Evolutionary conservation across 1,139 yeast genomes (phyloP).

Genomic region (Nakaseomyces glabratus): DNA sequence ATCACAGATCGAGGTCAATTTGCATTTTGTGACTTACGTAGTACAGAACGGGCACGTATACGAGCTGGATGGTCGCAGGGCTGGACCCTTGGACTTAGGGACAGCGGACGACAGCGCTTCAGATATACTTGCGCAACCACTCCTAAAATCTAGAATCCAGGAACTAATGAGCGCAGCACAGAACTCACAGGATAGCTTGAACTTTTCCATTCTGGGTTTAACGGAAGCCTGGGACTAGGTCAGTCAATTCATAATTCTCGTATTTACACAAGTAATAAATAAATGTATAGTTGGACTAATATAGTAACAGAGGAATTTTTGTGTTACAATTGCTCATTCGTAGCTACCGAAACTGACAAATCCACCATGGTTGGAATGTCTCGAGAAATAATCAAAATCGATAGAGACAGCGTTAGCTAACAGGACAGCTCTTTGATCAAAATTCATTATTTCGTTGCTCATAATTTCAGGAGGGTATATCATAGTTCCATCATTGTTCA

Average conservation of each 20-base stretch:
- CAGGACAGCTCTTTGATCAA: slow-evolving; percentile 79
- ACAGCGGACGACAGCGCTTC: slow-evolving; percentile 25
- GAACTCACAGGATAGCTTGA: slow-evolving; percentile 44
- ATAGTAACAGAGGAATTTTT: no score
- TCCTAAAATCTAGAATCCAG: slow-evolving; percentile 48
- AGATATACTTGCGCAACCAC: slow-evolving; percentile 48
- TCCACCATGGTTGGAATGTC: slow-evolving; percentile 58
- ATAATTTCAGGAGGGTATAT: slow-evolving; percentile 21
- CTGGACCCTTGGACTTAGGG: slow-evolving; percentile 67
- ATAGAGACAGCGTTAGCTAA: slow-evolving; percentile 83
- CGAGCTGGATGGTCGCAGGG: slow-evolving; percentile 77
- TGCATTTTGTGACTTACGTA: slow-evolving; percentile 75
- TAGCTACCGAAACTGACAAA: slow-evolving; percentile 32
- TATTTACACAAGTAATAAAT: no score
- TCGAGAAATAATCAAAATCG: slow-evolving; percentile 89
- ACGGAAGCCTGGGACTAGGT: slow-evolving; percentile 43
- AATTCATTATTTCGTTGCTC: slow-evolving; percentile 36
- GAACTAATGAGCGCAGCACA: slow-evolving; percentile 57
- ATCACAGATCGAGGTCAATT: slow-evolving; percentile 52
- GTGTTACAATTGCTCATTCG: no score
- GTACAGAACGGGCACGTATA: slow-evolving; percentile 51
- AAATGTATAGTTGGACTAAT: not conserved
- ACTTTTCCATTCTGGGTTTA: slow-evolving; percentile 61
- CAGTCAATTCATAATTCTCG: not conserved
- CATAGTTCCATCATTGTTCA: slow-evolving; percentile 10